Evolutionary conservation across 202 grass and related monocot species (phyloP), one percentile per base, ranked within the genome.

Genomic region (Carex arenaria): DNA sequence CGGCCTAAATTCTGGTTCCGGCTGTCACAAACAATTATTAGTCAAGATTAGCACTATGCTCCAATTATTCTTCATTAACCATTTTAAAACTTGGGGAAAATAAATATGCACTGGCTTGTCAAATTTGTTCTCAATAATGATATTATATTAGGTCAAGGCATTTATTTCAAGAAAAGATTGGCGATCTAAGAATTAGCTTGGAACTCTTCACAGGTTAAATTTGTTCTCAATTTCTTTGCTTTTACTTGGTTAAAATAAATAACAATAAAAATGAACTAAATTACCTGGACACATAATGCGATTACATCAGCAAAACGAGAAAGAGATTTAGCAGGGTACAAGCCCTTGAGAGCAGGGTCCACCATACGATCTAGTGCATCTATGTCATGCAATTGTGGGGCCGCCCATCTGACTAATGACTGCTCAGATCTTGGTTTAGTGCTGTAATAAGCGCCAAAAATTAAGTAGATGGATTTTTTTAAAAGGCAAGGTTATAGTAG

Each of bases 281-380:
- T 45, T 90, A 99, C 96, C 93, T 99, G 96, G 63, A 99, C 91
- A 89, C 93, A 99, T 3, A 99, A 82, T 5, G 96, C 96, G 0
- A 99, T 89, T 8, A 95, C 93, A 43, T 99, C 96, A 1, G 96
- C 96, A 79, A 99, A 95, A 64, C 96, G 89, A 70, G 93, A 99
- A 23, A 99, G 89, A 22, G 96, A 99, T 73, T 99, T 99, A 71
- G 95, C 92, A 84, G 95, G 91, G 86, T 95, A 99, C 65, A 94
- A 47, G 10, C 93, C 96, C 88, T 95, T 95, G 57, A 99, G 91
- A 42, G 85, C 85, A 23, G 96, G 96, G 86, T 99, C 96, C 0
- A 99, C 96, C 96, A 99, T 99, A 20, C 82, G 87, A 75, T 96
- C 96, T 83, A 99, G 55, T 38, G 96, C 93, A 82, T 99, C 96